phyloP scores from a whole-genome alignment of 1,284 basidiomycete genomes.

The Somion occarium region DNA sequence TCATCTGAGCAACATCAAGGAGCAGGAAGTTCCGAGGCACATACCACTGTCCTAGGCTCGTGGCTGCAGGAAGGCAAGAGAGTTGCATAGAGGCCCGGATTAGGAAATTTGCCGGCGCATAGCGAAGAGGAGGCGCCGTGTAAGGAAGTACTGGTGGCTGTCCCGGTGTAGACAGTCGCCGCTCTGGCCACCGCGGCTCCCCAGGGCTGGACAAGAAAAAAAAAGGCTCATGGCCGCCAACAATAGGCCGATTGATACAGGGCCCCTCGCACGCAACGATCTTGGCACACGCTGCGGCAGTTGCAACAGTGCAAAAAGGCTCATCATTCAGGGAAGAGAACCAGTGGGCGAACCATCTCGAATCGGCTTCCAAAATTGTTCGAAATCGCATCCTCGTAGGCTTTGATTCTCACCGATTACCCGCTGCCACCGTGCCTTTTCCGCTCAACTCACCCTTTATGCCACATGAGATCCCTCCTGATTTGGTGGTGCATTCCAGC shows the following conservation, averaged over 20 bases:
- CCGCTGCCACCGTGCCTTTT: slow-evolving; percentile 9
- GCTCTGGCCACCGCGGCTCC: no score
- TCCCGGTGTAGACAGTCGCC: background rate
- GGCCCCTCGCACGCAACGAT: background rate
- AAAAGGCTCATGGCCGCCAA: no score
- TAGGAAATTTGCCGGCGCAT: background rate
- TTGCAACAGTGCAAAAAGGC: background rate
- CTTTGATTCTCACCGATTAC: slow-evolving; percentile 7
- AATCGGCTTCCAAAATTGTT: background rate
- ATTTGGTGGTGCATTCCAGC: slow-evolving; percentile 13
- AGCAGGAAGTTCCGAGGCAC: no score
- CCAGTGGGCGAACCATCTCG: background rate
- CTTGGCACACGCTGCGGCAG: slow-evolving; percentile 1
- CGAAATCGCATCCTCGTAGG: background rate
- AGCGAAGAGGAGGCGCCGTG: background rate
- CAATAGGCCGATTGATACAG: no score
- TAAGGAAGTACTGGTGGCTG: background rate
- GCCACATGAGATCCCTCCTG: slow-evolving; percentile 11
- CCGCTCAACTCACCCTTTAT: slow-evolving; percentile 3
- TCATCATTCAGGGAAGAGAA: background rate
- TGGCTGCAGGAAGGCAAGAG: background rate
- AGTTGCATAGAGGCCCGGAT: background rate
- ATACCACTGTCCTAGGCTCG: background rate
- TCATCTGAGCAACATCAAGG: background rate
- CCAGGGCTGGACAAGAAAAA: no score